These are phyloP conservation scores for Blastocladiella emersonii DNA, from an alignment of 371 early-diverging fungal genomes.

Conservation along the genomic window DNA sequence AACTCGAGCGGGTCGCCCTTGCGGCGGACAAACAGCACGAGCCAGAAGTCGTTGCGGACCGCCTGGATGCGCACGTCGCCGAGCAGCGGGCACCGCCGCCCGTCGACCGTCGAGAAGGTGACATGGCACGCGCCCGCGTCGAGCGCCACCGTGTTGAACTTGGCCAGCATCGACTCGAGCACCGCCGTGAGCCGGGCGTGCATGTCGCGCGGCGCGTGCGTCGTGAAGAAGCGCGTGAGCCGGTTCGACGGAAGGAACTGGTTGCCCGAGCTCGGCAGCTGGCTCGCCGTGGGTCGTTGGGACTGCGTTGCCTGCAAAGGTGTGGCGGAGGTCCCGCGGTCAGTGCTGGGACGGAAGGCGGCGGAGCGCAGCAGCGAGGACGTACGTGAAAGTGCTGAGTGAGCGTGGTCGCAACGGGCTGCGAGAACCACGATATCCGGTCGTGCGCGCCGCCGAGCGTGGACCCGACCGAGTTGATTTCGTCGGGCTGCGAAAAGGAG, in stretches of 20 bases:
- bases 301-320: not conserved
- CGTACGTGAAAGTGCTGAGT: not conserved
- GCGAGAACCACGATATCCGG: not conserved
- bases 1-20: constrained; percentile 35
- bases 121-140: constrained; percentile 15
- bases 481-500: not conserved
- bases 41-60: constrained; percentile 6
- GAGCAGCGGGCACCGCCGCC: constrained; percentile 34
- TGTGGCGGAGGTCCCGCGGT: no score
- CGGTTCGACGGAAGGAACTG: constrained; percentile 33
- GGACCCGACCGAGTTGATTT: not conserved
- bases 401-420: not conserved
- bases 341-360: no score
- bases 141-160: constrained; percentile 18
- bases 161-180: constrained; percentile 31
- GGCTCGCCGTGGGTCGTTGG: not conserved
- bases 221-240: constrained; percentile 37
- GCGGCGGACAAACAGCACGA: constrained; percentile 35
- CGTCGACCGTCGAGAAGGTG: constrained; percentile 38
- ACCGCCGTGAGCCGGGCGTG: constrained; percentile 17
- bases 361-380: not conserved
- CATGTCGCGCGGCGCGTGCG: constrained; percentile 13
- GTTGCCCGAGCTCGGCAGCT: not conserved
- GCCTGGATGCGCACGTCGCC: constrained; percentile 37
- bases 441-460: not conserved